Base-by-base conservation (phyloP, 176 grass and related monocot species). In the Aegilops speltoides region DNA sequence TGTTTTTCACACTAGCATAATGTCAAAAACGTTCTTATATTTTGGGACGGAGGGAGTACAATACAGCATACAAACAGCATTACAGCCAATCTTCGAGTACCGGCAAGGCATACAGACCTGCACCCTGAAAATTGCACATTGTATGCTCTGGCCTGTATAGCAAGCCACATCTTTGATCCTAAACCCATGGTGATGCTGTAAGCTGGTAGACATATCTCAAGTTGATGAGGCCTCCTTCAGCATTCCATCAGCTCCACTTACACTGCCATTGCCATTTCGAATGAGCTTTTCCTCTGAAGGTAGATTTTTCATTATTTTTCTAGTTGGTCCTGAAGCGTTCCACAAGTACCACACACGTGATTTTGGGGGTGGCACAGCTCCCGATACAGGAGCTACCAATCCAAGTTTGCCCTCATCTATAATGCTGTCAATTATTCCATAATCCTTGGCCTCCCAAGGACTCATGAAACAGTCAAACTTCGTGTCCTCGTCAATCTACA, bases 401-500 rank as follows among this genome's bases (percentile, higher is more conserved):
- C 87, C 92, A 0, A 64, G 85, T 84, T 96, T 98, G 15, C 90
- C 97, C 31, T 96, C 94, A 79, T 96, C 92, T 50, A 98, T 89
- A 48, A 98, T 78, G 13, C 46, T 78, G 78, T 96, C 97, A 78
- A 96, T 45, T 86, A 98, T 85, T 17, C 97, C 94, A 77, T 98
- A 98, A 79, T 94, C 94, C 87, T 98, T 94, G 41, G 97, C 94
- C 86, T 98, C 93, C 94, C 89, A 98, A 81, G 97, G 83, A 86
- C 95, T 94, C 97, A 96, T 98, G 85, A 96, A 98, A 82, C 93
- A 88, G 89, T 98, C 97, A 75, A 93, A 93, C 67, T 89, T 92
- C 8, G 94, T 96, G 76, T 98, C 97, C 41, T 84, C 73, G 59
- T 94, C 86, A 59, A 98, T 89, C 97, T 98, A 86, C 59, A 96